Conservation (phyloP, 1,284 basidiomycete genomes). For the Apiotrichum brassicae region DNA sequence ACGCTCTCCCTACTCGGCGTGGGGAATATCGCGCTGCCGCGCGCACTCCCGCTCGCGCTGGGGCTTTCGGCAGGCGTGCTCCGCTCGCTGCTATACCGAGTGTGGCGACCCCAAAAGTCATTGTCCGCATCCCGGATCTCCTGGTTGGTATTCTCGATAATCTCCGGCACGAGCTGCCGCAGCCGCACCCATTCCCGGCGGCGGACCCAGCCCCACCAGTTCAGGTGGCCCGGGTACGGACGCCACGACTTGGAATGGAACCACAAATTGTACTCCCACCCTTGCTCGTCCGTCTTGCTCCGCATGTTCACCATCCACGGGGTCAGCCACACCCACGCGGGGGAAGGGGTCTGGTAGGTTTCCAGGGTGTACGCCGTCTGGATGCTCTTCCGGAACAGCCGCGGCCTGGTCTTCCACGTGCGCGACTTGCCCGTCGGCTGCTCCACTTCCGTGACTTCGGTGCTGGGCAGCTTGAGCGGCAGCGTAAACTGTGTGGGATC, state of each 20-base stretch:
- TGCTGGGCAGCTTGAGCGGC: slow-evolving; percentile 11
- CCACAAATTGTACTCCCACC: slow-evolving; percentile 46
- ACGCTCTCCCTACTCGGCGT: too few relatives aligned
- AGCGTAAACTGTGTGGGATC: slow-evolving; percentile 45
- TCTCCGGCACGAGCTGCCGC: slow-evolving; percentile 13
- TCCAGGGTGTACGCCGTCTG: slow-evolving; percentile 42
- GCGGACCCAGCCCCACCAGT: slow-evolving; percentile 46
- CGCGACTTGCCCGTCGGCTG: neutral
- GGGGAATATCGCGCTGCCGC: too few relatives aligned
- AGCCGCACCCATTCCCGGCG: slow-evolving; percentile 44
- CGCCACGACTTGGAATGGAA: slow-evolving; percentile 40
- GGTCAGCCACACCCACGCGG: slow-evolving; percentile 44
- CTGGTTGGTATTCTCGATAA: neutral
- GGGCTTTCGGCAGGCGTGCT: neutral
- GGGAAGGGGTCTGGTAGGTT: slow-evolving; percentile 40
- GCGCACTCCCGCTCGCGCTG: neutral
- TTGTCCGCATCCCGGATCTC: neutral
- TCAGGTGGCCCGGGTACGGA: slow-evolving; percentile 29
- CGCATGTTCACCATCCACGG: slow-evolving; percentile 48
- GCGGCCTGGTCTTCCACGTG: neutral
- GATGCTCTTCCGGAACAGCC: slow-evolving; percentile 22
- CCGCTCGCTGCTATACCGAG: neutral
- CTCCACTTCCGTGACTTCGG: slow-evolving; percentile 10
- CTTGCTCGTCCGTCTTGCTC: slow-evolving; percentile 43
- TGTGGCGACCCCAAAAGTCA: neutral